A percentile compares a stretch with the other conserved stretches of the same genome.
Conservation (phyloP, 2,329 filamentous ascomycete genomes). For the Amphichorda felina region DNA sequence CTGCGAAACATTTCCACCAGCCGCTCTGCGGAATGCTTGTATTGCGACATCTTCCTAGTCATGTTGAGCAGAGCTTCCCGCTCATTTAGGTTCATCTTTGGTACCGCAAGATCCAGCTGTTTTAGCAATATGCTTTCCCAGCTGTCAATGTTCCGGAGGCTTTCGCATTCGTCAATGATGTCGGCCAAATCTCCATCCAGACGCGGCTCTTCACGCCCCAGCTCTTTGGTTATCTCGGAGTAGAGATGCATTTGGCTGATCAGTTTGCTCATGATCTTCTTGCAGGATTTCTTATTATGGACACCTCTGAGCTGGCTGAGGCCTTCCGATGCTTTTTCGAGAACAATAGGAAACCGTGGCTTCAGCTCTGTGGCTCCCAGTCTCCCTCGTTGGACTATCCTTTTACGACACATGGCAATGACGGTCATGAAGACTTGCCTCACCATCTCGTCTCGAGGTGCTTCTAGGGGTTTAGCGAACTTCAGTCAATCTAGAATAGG, state of each 20-base stretch:
- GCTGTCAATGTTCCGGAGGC: not conserved
- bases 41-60: slow-evolving; percentile 1
- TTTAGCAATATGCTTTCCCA: not conserved
- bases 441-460: not conserved
- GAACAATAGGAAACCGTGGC: not conserved
- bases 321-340: not conserved
- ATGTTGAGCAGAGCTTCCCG: not conserved
- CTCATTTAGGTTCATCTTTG: not conserved
- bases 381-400: not conserved
- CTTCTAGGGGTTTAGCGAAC: not conserved
- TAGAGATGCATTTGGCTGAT: not conserved
- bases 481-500: no score
- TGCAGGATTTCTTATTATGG: no score
- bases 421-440: not conserved
- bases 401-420: not conserved
- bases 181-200: not conserved
- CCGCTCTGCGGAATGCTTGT: not conserved
- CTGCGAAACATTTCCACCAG: not conserved
- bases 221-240: not conserved
- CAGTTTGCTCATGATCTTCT: not conserved
- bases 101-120: not conserved
- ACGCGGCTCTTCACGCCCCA: not conserved
- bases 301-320: not conserved
- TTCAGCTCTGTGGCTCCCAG: not conserved
- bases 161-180: not conserved